Evolutionary conservation across 495 filamentous ascomycete species (phyloP).

Genomic region (Penicillium subrubescens): DNA sequence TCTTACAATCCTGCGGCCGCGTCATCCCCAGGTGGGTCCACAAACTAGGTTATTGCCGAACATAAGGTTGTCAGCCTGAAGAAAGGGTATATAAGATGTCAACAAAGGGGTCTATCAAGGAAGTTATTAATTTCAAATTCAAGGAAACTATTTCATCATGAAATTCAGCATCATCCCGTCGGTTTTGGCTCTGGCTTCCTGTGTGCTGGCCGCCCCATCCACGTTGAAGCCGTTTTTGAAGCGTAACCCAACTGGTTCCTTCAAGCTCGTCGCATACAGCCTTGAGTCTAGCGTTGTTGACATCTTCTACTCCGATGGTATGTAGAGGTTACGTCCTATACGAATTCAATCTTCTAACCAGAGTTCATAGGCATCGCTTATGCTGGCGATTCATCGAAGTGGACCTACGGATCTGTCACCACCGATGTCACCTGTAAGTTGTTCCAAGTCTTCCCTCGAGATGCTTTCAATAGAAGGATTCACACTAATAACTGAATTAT

Average conservation of each 20-base stretch:
- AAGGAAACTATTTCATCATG: constrained; percentile 6
- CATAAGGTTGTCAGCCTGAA: background rate
- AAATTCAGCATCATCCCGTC: constrained; percentile 9
- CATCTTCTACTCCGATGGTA: constrained; percentile 30
- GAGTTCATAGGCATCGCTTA: constrained; percentile 25
- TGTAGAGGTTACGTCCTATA: background rate
- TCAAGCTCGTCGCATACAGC: constrained; percentile 24
- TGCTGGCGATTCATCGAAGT: constrained; percentile 26
- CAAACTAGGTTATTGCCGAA: background rate
- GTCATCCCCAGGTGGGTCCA: background rate
- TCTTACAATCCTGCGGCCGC: constrained; percentile 5
- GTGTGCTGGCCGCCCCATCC: constrained; percentile 2
- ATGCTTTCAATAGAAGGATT: background rate
- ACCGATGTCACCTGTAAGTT: constrained; percentile 30
- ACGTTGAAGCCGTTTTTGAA: constrained; percentile 10
- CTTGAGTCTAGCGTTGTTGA: constrained; percentile 1
- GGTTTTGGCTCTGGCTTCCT: constrained; percentile 11
- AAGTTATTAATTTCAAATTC: too few species aligned
- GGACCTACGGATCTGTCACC: constrained; percentile 22
- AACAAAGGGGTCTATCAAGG: background rate
- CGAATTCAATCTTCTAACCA: background rate
- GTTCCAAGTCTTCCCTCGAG: background rate
- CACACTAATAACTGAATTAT: background rate
- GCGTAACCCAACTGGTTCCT: constrained; percentile 22
- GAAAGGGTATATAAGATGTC: background rate